Evolutionary conservation across 345 rosid species (phyloP), one percentile per base, ranked within the genome.

Genomic region (Hibiscus mutabilis): DNA sequence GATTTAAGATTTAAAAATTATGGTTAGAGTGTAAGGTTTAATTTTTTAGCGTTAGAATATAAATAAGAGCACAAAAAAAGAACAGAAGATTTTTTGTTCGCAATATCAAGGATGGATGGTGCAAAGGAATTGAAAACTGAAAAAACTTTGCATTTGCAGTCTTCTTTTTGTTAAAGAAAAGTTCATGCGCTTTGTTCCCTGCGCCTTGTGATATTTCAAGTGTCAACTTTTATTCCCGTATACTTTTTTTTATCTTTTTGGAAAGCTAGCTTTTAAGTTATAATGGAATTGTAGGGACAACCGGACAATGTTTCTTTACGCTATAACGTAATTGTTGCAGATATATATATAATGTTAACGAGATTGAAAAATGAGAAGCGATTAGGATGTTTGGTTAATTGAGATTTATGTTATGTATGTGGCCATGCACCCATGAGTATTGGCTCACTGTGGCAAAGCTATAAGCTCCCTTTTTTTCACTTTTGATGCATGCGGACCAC

Each of bases 401-500:
- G 56, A 51, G n/a, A 51, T 52, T 5, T n/a, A n/a, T n/a, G 2
- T 5, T n/a, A n/a, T n/a, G 2, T 57, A 1, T 31, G 6, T 16
- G 67, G 24, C 73, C 75, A 77, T 77, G 81, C 78, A 82, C 42
- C 60, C 66, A 80, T 80, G 67, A 73, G 73, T 56, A 68, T 40
- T 77, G 73, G 63, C 74, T 56, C 60, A 18, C 58, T 74, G 69
- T 74, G 19, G 6, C 61, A 71, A 47, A 66, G 70, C 22, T 66
- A 35, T 35, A 47, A 60, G 52, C 68, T 61, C 31, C 56, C 18
- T 29, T 65, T 22, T 33, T 33, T 60, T 69, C 78, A 49, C 67
- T 76, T 80, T 83, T 75, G 60, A 73, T 75, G 86, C 86, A 80
- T 80, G 83, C 80, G 83, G 75, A 22, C 75, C 66, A 42, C 68